A percentile compares a stretch with the other conserved stretches of the same genome.
phyloP scores from a whole-genome alignment of 345 rosid genomes.

The Sonneratia alba region DNA sequence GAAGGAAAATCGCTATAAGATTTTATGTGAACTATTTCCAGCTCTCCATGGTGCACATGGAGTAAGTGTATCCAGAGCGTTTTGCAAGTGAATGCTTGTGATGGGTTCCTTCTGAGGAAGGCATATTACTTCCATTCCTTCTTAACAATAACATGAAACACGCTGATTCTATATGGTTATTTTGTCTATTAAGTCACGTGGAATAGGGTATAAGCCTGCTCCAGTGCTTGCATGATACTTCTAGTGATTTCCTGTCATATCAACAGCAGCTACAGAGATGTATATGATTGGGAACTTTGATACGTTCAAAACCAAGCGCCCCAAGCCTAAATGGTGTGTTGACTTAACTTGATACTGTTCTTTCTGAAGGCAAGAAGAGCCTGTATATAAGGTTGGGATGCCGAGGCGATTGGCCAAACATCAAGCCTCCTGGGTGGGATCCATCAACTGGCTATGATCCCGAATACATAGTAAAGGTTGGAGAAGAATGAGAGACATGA shows the following conservation, averaged over 20 bases:
- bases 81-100: too few species aligned
- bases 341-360: neutral
- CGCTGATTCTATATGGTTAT: too few species aligned
- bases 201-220: too few species aligned
- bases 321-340: neutral
- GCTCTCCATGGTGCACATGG: too few species aligned
- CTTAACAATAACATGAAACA: neutral
- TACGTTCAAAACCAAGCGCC: too few species aligned
- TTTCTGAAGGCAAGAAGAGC: constrained; percentile 64
- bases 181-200: too few species aligned
- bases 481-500: neutral
- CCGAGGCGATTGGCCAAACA: constrained; percentile 82
- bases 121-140: neutral
- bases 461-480: neutral
- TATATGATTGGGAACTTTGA: neutral
- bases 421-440: constrained; percentile 77
- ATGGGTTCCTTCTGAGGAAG: too few species aligned
- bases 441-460: constrained; percentile 25
- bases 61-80: too few species aligned
- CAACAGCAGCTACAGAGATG: neutral
- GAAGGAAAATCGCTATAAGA: neutral
- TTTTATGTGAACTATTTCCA: too few species aligned
- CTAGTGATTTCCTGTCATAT: neutral
- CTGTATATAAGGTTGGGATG: constrained; percentile 80
- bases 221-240: too few species aligned